Percentiles rank a stretch among this genome's conserved stretches.
These are phyloP conservation scores for Panicum miliaceum DNA, from an alignment of 176 grass and related monocot species.

Conservation along the genomic window DNA sequence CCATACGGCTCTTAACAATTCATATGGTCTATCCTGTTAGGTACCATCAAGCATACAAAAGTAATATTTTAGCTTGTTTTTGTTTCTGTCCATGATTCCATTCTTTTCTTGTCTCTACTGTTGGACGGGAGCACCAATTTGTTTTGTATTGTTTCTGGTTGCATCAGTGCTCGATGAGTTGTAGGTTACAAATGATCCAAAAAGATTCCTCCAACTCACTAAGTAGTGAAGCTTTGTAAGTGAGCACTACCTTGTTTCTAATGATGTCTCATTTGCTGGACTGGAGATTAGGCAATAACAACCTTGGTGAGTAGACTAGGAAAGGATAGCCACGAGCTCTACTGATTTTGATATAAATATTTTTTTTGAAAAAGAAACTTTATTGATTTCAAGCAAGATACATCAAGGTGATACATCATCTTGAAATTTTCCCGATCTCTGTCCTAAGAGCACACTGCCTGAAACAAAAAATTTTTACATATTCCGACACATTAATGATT, in stretches of 20 bases:
- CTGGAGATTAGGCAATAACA: background rate
- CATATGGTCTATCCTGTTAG: constrained; percentile 15
- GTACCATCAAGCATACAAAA: constrained; percentile 1
- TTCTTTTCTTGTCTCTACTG: constrained; percentile 34
- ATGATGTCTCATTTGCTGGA: constrained; percentile 40
- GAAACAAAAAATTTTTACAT: too few species aligned
- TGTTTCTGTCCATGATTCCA: constrained; percentile 29
- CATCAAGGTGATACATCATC: too few species aligned
- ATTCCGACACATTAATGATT: too few species aligned
- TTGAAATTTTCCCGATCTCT: too few species aligned
- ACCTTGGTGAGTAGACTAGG: background rate
- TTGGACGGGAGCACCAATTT: constrained; percentile 34
- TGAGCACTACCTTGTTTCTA: constrained; percentile 40
- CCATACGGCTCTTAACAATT: background rate
- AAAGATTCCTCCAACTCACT: constrained; percentile 43
- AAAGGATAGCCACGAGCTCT: background rate
- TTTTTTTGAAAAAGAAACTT: too few species aligned
- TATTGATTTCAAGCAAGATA: too few species aligned
- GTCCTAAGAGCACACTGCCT: too few species aligned
- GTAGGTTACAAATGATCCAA: constrained; percentile 28
- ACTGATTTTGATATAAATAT: background rate
- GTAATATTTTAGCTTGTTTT: background rate
- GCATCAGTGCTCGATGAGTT: constrained; percentile 29
- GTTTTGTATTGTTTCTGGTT: constrained; percentile 35
- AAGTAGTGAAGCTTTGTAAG: constrained; percentile 35